Evolutionary conservation across 2,329 filamentous ascomycete genomes (phyloP).

Genomic region (Aspergillus sclerotialis): DNA sequence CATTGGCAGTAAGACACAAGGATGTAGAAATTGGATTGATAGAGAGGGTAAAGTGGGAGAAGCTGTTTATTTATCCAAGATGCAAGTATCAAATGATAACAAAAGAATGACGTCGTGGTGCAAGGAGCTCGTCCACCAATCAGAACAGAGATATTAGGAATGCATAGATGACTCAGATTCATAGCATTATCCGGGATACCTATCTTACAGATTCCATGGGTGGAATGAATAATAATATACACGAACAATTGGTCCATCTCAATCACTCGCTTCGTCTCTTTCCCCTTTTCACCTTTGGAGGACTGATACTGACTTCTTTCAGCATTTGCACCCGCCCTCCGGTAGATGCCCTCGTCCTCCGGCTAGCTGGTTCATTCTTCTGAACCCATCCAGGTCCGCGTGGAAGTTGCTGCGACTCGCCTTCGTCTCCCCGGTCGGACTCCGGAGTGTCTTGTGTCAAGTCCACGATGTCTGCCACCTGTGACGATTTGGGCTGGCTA

Average conservation of each 20-base stretch:
- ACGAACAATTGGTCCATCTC: too few species aligned
- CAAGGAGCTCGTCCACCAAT: neutral
- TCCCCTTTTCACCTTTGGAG: conserved; percentile 10
- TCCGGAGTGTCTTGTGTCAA: conserved; percentile 33
- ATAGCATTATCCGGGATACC: too few species aligned
- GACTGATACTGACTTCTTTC: conserved; percentile 15
- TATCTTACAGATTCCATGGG: too few species aligned
- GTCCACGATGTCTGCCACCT: conserved; percentile 24
- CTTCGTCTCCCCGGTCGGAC: conserved; percentile 17
- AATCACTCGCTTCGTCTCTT: conserved; percentile 7
- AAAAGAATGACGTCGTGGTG: too few species aligned
- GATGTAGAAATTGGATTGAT: neutral
- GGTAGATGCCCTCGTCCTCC: conserved; percentile 14
- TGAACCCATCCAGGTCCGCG: conserved; percentile 23
- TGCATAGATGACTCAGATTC: too few species aligned
- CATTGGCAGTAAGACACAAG: neutral
- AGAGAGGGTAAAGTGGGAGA: neutral
- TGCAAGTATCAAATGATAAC: too few species aligned
- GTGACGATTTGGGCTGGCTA: conserved; percentile 2
- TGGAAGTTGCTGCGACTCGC: conserved; percentile 22
- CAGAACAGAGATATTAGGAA: neutral
- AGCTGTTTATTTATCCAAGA: too few species aligned
- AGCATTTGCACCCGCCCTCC: conserved; percentile 9
- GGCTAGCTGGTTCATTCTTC: conserved; percentile 13
- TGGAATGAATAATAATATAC: too few species aligned